Evolutionary conservation across 2,329 filamentous ascomycete species (phyloP).

Genomic region (Rhynchosporium secalis): DNA sequence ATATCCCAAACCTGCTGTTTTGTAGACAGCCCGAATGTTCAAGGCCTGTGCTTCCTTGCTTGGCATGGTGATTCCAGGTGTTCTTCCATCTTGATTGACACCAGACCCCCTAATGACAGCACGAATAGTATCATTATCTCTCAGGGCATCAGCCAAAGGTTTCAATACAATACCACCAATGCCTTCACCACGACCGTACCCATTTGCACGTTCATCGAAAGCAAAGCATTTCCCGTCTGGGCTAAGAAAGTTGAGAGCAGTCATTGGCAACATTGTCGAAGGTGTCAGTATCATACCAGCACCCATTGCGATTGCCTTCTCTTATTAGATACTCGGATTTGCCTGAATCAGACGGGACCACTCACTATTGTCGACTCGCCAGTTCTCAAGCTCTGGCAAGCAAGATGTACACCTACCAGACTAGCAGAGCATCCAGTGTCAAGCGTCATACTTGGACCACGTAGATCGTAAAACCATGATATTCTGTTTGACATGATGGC

Average conservation of each 20-base stretch:
- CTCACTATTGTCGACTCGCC: constrained; percentile 14
- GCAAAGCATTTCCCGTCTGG: constrained; percentile 17
- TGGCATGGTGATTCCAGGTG: constrained; percentile 48
- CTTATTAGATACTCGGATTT: not conserved
- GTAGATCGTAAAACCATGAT: constrained; percentile 42
- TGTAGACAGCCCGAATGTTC: constrained; percentile 22
- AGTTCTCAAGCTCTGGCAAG: constrained; percentile 13
- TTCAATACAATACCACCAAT: constrained; percentile 31
- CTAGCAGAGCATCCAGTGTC: constrained; percentile 50
- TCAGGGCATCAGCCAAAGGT: constrained; percentile 30
- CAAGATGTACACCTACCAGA: constrained; percentile 41
- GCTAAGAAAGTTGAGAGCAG: constrained; percentile 16
- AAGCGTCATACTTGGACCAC: constrained; percentile 45
- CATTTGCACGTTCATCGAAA: constrained; percentile 33
- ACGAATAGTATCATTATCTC: constrained; percentile 20
- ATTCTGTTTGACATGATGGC: constrained; percentile 18
- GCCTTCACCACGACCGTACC: constrained; percentile 50
- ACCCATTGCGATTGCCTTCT: constrained; percentile 26
- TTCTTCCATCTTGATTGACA: constrained; percentile 48
- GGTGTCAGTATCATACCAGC: constrained; percentile 29
- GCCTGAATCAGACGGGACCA: not conserved
- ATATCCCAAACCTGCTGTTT: constrained; percentile 17
- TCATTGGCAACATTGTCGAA: constrained; percentile 12
- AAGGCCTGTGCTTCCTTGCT: constrained; percentile 46
- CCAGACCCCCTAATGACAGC: constrained; percentile 47